Base-by-base conservation (phyloP, 2,329 filamentous ascomycete genomes). In the Talaromyces sp. region DNA sequence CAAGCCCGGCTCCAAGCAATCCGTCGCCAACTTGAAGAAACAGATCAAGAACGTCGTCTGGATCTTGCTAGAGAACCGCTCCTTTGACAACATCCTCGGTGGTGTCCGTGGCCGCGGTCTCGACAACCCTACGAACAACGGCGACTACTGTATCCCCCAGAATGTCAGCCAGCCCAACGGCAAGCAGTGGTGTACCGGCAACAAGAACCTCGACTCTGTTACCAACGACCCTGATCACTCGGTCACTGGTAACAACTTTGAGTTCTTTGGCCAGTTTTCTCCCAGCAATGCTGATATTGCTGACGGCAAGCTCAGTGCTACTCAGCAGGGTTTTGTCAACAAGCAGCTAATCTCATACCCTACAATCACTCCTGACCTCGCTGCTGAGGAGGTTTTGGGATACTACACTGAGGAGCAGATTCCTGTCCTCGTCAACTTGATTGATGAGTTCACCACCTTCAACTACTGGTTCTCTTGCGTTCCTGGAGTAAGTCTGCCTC, bases 401-500 rank as follows among this genome's bases (percentile, higher is more conserved):
- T 82, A 81, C 67, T 82, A 82, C 67, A 77, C 77, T 1, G 77
- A 79, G 65, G 72, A 74, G 0, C 74, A 82, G 70, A 74, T 81
- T 2, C 79, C 79, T 1, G 76, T 81, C 59, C 72, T 82, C 59
- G 78, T 76, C 22, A 64, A 72, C 8, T 67, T 82, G 65, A 73
- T 75, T 35, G 73, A 82, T 62, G 77, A 81, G 67, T 82, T 76
- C 64, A 69, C 75, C 13, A 78, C 76, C 11, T 81, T 82, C 63
- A 81, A 82, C 73, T 74, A 78, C 71, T 82, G 79, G 80, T 76
- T 79, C 70, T 79, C 77, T 43, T 77, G 76, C 63, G 69, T 80
- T 19, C 77, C 78, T 2, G 79, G 79, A 5, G 78, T 80, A 72
- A 71, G 77, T 77, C 27, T 37, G 24, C 19, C 16, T 19, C 5